These are phyloP conservation scores for Pseudomonodictys pantanalensis DNA, from an alignment of 495 filamentous ascomycete species.

Conservation along the genomic window DNA sequence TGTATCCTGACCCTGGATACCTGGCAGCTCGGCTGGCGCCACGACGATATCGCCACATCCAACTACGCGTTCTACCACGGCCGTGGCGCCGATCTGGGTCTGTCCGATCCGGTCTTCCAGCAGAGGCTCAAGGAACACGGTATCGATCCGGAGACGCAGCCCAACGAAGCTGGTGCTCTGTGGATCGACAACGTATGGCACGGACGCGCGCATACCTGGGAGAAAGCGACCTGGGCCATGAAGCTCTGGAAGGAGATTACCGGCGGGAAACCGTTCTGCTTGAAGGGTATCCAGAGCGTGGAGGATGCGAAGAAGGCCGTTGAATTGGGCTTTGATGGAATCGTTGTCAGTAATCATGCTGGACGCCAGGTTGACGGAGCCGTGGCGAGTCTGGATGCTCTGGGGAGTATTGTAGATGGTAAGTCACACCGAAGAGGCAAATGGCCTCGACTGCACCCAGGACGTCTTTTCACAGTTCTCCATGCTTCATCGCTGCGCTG, in stretches of 20 bases:
- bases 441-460: no score
- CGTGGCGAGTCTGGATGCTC: constrained; percentile 59
- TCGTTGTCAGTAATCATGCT: constrained; percentile 48
- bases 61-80: constrained; percentile 66
- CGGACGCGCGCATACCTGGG: constrained; percentile 59
- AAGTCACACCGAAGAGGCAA: neutral
- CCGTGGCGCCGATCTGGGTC: constrained; percentile 55
- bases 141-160: constrained; percentile 52
- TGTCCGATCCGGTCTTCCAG: constrained; percentile 58
- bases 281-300: constrained; percentile 55
- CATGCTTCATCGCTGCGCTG: no score
- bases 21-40: constrained; percentile 63
- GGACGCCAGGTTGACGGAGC: constrained; percentile 64
- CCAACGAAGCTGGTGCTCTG: constrained; percentile 52
- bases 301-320: constrained; percentile 48
- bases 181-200: constrained; percentile 70
- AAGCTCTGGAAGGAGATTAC: constrained; percentile 36
- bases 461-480: no score
- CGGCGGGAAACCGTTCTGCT: constrained; percentile 42
- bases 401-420: constrained; percentile 61
- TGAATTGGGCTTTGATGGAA: constrained; percentile 39
- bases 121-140: constrained; percentile 49
- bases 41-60: constrained; percentile 54
- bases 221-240: constrained; percentile 45
- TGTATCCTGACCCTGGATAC: constrained; percentile 65